Conservation (phyloP, 2,329 filamentous ascomycete species). For the Shiraia bambusicola region DNA sequence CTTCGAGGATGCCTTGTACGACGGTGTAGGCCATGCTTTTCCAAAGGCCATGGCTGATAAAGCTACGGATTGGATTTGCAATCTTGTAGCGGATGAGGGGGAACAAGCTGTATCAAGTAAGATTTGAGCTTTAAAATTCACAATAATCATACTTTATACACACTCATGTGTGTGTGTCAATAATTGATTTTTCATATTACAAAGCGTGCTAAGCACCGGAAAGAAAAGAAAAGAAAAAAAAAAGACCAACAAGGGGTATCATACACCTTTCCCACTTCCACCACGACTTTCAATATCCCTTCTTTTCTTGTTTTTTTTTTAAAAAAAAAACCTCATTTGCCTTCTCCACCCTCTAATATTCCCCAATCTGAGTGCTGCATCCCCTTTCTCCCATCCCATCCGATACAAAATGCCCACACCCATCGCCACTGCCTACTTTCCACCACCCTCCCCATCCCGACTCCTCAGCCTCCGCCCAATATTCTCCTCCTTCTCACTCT, state of each 20-base stretch:
- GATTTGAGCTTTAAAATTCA: slow-evolving; percentile 17
- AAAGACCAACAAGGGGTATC: too few species aligned
- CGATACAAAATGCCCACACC: too few species aligned
- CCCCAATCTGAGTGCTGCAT: too few species aligned
- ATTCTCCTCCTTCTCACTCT: slow-evolving; percentile 10
- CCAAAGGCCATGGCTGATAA: slow-evolving; percentile 66
- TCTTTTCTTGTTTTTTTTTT: too few species aligned
- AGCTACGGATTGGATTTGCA: slow-evolving; percentile 63
- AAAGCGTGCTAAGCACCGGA: neutral
- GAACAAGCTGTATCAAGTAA: slow-evolving; percentile 18
- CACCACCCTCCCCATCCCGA: neutral
- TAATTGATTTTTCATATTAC: neutral
- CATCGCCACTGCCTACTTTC: neutral
- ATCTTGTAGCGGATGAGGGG: slow-evolving; percentile 33
- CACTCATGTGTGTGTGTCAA: neutral
- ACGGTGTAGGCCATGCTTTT: slow-evolving; percentile 70
- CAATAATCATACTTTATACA: neutral
- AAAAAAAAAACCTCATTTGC: too few species aligned
- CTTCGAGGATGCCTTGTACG: slow-evolving; percentile 68
- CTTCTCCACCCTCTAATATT: too few species aligned
- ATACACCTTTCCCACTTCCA: neutral
- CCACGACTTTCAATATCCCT: neutral
- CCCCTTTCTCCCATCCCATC: too few species aligned
- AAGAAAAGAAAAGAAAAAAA: too few species aligned
- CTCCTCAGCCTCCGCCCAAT: slow-evolving; percentile 15